A percentile compares a stretch with the other conserved stretches of the same genome.
phyloP scores from a whole-genome alignment of 768 basidiomycete species.

The Lactarius trivialis region DNA sequence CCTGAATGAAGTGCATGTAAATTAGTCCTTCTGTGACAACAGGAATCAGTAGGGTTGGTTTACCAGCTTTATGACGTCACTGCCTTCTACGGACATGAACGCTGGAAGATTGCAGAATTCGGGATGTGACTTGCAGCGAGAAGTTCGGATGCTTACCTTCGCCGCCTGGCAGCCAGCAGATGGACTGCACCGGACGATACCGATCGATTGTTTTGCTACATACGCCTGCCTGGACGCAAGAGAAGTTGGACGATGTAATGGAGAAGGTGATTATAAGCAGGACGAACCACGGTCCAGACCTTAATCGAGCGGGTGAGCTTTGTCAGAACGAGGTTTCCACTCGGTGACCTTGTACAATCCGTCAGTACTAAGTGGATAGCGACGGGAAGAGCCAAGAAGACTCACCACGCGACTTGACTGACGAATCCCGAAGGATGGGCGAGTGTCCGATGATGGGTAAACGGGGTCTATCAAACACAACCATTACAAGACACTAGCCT shows the following conservation, averaged over 20 bases:
- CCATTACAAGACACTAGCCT: background rate
- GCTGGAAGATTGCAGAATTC: conserved; percentile 32
- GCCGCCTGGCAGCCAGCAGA: conserved; percentile 63
- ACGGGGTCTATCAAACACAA: conserved; percentile 40
- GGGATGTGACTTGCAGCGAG: conserved; percentile 1
- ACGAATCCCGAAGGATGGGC: conserved; percentile 69
- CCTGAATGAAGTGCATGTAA: conserved; percentile 31
- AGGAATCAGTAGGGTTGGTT: conserved; percentile 17
- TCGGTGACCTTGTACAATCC: conserved; percentile 48
- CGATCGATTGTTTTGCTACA: conserved; percentile 61
- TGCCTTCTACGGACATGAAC: conserved; percentile 67
- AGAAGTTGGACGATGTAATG: conserved; percentile 4
- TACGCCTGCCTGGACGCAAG: conserved; percentile 49
- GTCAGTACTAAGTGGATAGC: background rate
- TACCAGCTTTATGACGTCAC: conserved; percentile 54
- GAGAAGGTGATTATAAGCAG: background rate
- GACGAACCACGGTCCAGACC: conserved; percentile 61
- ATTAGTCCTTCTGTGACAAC: background rate
- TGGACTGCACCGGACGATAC: conserved; percentile 47
- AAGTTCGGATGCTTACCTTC: conserved; percentile 37
- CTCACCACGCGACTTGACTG: conserved; percentile 68
- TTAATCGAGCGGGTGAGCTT: conserved; percentile 60
- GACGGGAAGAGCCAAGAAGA: background rate
- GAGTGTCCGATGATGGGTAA: conserved; percentile 53
- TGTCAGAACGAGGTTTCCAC: conserved; percentile 54